phyloP scores from a whole-genome alignment of 805 yeast genomes.

The Candida sphagnicola region DNA sequence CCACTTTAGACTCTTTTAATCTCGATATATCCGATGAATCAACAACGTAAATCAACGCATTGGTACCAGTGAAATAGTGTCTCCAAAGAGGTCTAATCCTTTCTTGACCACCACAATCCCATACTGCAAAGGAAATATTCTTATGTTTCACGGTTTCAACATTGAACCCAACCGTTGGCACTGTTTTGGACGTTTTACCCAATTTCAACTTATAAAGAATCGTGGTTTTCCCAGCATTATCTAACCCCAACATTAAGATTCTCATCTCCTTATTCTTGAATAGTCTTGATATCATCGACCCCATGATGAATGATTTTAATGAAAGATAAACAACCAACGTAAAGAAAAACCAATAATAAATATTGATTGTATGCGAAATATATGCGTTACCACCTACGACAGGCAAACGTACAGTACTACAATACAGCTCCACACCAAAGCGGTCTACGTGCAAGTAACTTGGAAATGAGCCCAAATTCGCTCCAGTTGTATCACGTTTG shows the following conservation, averaged over 20 bases:
- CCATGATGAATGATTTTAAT: slow-evolving; percentile 1
- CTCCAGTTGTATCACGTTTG: no score
- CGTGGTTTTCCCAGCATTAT: slow-evolving; percentile 91
- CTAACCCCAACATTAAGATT: slow-evolving; percentile 88
- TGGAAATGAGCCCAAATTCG: no score
- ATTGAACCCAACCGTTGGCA: slow-evolving; percentile 93
- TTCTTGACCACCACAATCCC: slow-evolving; percentile 98
- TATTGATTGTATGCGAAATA: no score
- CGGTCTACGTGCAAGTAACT: no score
- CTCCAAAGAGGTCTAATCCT: slow-evolving; percentile 91
- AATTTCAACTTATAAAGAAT: slow-evolving; percentile 79
- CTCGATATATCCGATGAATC: slow-evolving; percentile 75
- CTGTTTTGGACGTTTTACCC: slow-evolving; percentile 71
- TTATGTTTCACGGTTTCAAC: slow-evolving; percentile 82
- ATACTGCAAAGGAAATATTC: slow-evolving; percentile 79
- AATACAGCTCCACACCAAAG: no score
- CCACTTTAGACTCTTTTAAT: slow-evolving; percentile 73
- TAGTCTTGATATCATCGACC: slow-evolving; percentile 23
- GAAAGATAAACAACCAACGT: background rate
- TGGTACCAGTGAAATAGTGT: slow-evolving; percentile 90
- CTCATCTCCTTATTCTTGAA: slow-evolving; percentile 91
- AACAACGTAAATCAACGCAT: slow-evolving; percentile 86
- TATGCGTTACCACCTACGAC: no score
- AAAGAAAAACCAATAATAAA: background rate
- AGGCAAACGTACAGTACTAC: no score